phyloP scores from a whole-genome alignment of 1,139 yeast species.

The Entelexis sorbosivorans region DNA sequence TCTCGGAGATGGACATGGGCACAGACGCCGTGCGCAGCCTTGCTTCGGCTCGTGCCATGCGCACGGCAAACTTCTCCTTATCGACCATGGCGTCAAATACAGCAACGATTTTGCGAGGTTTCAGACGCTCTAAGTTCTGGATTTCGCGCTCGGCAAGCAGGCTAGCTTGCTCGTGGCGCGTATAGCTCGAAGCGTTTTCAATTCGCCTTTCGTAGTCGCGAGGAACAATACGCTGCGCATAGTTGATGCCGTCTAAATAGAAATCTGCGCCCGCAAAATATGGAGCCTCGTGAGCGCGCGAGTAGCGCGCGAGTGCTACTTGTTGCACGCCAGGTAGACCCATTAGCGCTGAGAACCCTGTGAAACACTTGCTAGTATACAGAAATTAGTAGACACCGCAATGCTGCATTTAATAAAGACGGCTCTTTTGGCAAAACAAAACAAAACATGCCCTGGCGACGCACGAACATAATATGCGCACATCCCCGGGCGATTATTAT shows the following conservation, averaged over 20 bases:
- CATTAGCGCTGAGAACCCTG: too few species aligned
- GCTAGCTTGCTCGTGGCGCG: not conserved
- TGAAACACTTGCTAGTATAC: too few species aligned
- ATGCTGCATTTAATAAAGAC: too few species aligned
- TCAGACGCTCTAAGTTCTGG: not conserved
- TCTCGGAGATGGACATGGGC: not conserved
- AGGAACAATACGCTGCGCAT: not conserved
- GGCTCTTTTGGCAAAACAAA: too few species aligned
- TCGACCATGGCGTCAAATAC: constrained; percentile 10
- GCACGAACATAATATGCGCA: not conserved
- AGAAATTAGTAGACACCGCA: too few species aligned
- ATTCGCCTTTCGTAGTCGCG: not conserved
- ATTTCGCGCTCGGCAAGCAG: not conserved
- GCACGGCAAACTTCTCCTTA: constrained; percentile 10
- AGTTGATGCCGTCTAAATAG: constrained; percentile 10
- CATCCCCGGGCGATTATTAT: not conserved
- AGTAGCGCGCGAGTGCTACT: not conserved
- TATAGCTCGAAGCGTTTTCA: not conserved
- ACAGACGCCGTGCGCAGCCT: not conserved
- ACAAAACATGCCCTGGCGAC: too few species aligned
- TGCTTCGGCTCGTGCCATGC: not conserved
- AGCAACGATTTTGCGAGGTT: constrained; percentile 9
- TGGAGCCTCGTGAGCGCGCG: not conserved
- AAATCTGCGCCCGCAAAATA: constrained; percentile 10
- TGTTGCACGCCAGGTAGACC: not conserved